These are phyloP conservation scores for Ordospora pajunii DNA, from an alignment of 371 early-diverging fungal genomes.

Conservation along the genomic window DNA sequence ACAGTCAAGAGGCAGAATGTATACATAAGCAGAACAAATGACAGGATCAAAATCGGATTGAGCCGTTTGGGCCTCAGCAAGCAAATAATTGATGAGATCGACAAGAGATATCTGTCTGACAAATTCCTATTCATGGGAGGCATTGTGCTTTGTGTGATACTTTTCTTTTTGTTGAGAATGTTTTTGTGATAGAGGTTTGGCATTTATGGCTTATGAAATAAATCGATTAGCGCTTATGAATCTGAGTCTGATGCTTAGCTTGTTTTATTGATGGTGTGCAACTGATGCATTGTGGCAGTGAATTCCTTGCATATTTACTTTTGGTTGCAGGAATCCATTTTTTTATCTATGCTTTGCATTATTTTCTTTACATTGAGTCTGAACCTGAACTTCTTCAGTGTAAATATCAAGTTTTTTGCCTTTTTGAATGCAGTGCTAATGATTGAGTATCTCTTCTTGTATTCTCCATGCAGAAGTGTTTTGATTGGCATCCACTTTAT, in stretches of 20 bases:
- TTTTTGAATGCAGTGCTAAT: background rate
- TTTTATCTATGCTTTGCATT: background rate
- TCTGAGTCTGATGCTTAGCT: background rate
- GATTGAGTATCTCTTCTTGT: conserved; percentile 6
- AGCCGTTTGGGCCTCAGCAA: conserved; percentile 41
- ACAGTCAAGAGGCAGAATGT: conserved; percentile 40
- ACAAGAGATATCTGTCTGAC: conserved; percentile 47
- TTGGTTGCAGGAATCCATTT: background rate
- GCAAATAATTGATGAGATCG: conserved; percentile 36
- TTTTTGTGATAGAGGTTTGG: conserved; percentile 16
- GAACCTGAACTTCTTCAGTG: background rate
- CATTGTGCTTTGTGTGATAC: conserved; percentile 34
- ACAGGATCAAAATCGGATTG: conserved; percentile 34
- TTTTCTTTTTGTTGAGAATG: conserved; percentile 53
- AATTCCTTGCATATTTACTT: background rate
- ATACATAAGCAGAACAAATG: conserved; percentile 38
- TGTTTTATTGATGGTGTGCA: background rate
- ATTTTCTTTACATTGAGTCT: conserved; percentile 3
- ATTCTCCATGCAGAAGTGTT: background rate
- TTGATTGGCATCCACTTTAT: conserved; percentile 43
- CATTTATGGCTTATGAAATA: background rate
- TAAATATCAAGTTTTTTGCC: background rate
- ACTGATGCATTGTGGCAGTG: no score
- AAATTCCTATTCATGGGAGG: conserved; percentile 39
- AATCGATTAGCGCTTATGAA: background rate